Conservation (phyloP, 495 filamentous ascomycete genomes). For the Daldinia childiae region DNA sequence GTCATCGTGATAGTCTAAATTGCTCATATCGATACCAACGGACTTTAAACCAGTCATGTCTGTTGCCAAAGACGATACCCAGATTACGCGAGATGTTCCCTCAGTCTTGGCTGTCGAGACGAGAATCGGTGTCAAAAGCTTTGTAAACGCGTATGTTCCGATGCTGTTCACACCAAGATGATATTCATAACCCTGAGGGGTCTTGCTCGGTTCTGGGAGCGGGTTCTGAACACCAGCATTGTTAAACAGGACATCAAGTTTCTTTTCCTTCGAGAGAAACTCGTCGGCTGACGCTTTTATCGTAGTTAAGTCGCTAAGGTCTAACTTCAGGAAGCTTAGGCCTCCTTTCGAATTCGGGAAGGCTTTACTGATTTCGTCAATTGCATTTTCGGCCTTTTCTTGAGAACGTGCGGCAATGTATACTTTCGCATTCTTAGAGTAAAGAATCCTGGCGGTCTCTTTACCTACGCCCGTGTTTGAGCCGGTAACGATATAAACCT, state of each 20-base stretch:
- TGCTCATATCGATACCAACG: slow-evolving; percentile 41
- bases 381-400: slow-evolving; percentile 41
- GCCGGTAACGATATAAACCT: slow-evolving; percentile 62
- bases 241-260: slow-evolving; percentile 52
- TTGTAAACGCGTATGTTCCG: slow-evolving; percentile 51
- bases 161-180: slow-evolving; percentile 52
- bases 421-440: slow-evolving; percentile 57
- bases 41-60: slow-evolving; percentile 46
- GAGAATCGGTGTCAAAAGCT: slow-evolving; percentile 51
- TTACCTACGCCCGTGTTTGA: slow-evolving; percentile 58
- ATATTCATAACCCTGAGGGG: slow-evolving; percentile 48
- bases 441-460: slow-evolving; percentile 58
- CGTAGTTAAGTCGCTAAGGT: slow-evolving; percentile 48
- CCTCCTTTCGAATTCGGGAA: slow-evolving; percentile 42
- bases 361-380: slow-evolving; percentile 38
- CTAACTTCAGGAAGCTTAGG: slow-evolving; percentile 45
- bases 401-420: slow-evolving; percentile 61
- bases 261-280: slow-evolving; percentile 47
- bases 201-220: slow-evolving; percentile 26
- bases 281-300: slow-evolving; percentile 45
- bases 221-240: slow-evolving; percentile 50
- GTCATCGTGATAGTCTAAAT: slow-evolving; percentile 40
- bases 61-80: slow-evolving; percentile 43
- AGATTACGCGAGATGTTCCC: slow-evolving; percentile 42
- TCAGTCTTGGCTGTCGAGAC: slow-evolving; percentile 41